Evolutionary conservation across 2,329 filamentous ascomycete genomes (phyloP), one percentile per base, ranked within the genome.

Genomic region (Stagonosporopsis vannaccii): DNA sequence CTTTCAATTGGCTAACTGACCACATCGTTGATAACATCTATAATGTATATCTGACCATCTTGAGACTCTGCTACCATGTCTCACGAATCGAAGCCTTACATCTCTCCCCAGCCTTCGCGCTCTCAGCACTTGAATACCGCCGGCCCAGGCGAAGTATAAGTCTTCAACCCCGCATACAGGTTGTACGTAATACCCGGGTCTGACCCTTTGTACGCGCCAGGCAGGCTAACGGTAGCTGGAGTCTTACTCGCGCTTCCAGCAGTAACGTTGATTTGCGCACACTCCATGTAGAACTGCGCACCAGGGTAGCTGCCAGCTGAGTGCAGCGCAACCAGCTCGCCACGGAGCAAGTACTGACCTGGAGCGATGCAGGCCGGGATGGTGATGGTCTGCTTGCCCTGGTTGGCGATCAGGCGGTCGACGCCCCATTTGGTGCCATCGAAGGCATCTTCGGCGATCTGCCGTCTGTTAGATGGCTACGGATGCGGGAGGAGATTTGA

Each of bases 111-210:
- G n/a, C n/a, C n/a, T n/a, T n/a, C n/a, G n/a, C n/a, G n/a, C n/a
- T n/a, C 36, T 22, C 36, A 84, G 69, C 82, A 84, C 35, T 70
- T 78, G 60, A 84, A 84, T 1, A 84, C 70, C 0, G 74, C 67
- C 30, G 82, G 82, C 0, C 82, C 82, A 0, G 82, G 82, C 17
- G 80, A 74, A 1, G 72, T 81, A 56, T 84, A 84, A 4, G 73
- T 72, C 62, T 69, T 65, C 44, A 59, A 56, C 0, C 67, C 71
- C 6, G 25, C 60, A 48, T 74, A 74, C 28, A 75, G 15, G 25
- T 74, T 74, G 43, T 66, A 73, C 46, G 70, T 30, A 40, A 75
- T 73, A 1, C 72, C 72, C 0, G 63, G 59, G 40, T 75, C 72
- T 6, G 46, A 61, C n/a, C 65, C 63, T 45, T 63, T 71, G 46